phyloP scores from a whole-genome alignment of 257 asterid species.

The Solanum infundibuliforme region DNA sequence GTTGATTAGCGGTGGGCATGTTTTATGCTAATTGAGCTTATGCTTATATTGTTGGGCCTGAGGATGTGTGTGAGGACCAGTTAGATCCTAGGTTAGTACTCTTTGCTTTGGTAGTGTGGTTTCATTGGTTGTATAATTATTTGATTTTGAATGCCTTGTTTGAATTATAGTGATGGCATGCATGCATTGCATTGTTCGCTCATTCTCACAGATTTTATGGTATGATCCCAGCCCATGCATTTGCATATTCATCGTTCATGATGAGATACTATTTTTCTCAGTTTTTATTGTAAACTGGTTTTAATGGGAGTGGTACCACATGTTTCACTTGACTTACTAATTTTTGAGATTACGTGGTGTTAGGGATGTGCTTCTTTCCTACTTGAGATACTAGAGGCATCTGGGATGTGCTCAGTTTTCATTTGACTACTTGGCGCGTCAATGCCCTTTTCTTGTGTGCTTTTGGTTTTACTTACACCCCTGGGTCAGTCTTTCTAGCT shows the following conservation, averaged over 20 bases:
- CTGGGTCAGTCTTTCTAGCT: too few relatives aligned
- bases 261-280: neutral
- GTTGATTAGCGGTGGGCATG: neutral
- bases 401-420: neutral
- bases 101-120: neutral
- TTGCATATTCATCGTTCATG: neutral
- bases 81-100: neutral
- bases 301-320: neutral
- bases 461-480: too few relatives aligned
- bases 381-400: neutral
- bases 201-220: neutral
- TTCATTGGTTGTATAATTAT: too few relatives aligned
- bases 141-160: neutral
- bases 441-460: neutral
- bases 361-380: neutral
- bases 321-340: neutral
- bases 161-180: neutral
- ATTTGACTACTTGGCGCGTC: neutral
- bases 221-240: neutral
- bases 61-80: neutral
- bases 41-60: neutral
- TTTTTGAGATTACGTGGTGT: too few relatives aligned
- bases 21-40: neutral
- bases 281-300: neutral
- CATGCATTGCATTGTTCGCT: neutral